Percentiles rank a stretch among this genome's conserved stretches.
Conservation (phyloP, 495 filamentous ascomycete species). For the Podospora fimiseda region DNA sequence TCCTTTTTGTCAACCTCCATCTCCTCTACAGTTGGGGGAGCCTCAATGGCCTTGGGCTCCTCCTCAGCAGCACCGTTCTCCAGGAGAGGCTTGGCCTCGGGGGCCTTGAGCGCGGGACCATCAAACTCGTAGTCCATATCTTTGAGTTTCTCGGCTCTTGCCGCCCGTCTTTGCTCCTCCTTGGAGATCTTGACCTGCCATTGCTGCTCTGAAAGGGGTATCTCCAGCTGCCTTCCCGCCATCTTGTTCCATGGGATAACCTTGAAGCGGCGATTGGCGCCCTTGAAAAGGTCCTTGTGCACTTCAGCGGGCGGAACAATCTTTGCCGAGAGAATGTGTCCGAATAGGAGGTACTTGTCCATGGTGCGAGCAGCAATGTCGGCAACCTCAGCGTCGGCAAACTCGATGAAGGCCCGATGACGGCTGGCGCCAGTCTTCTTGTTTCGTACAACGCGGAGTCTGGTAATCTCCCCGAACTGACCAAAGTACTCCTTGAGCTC, state of each 20-base stretch:
- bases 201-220: conserved; percentile 57
- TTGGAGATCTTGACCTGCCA: conserved; percentile 68
- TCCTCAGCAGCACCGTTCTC: conserved; percentile 32
- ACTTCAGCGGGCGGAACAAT: conserved; percentile 67
- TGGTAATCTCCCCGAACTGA: conserved; percentile 84
- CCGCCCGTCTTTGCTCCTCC: conserved; percentile 61
- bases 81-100: conserved; percentile 35
- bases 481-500: conserved; percentile 91
- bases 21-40: conserved; percentile 10
- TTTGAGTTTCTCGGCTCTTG: conserved; percentile 68
- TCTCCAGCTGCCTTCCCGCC: conserved; percentile 64
- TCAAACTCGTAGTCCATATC: conserved; percentile 80
- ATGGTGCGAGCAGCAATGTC: conserved; percentile 88
- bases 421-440: conserved; percentile 77
- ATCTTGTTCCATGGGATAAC: conserved; percentile 76
- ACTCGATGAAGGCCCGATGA: conserved; percentile 93
- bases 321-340: conserved; percentile 84
- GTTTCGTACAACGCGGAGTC: conserved; percentile 84
- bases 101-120: conserved; percentile 62
- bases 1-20: conserved; percentile 14
- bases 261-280: conserved; percentile 84
- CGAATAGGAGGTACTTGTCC: conserved; percentile 95
- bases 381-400: conserved; percentile 68
- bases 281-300: conserved; percentile 76
- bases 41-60: conserved; percentile 25